Conservation (phyloP, 2,329 filamentous ascomycete species). For the Neopestalotiopsis sp. region DNA sequence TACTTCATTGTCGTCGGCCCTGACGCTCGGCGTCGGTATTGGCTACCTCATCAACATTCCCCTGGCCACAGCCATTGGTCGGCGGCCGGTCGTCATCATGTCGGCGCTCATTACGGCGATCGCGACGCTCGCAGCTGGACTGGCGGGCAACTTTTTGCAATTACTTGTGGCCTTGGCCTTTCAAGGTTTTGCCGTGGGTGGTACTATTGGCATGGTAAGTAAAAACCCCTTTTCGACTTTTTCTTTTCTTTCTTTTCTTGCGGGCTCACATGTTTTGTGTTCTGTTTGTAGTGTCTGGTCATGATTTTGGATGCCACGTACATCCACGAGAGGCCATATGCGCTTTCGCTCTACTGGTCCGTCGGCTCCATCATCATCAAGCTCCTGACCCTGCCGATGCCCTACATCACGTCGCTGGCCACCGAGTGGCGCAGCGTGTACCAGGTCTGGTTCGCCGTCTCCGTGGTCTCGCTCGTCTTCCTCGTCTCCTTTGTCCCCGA, state of each 20-base stretch:
- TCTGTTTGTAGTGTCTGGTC: conserved; percentile 33
- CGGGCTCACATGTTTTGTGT: neutral
- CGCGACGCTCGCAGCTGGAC: conserved; percentile 32
- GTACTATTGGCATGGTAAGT: conserved; percentile 36
- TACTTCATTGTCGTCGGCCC: conserved; percentile 35
- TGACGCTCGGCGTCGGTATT: conserved; percentile 32
- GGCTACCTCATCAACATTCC: conserved; percentile 38
- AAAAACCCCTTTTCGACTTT: neutral
- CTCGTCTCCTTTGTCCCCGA: conserved; percentile 39
- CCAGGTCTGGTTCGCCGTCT: conserved; percentile 33
- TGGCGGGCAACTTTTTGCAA: conserved; percentile 31
- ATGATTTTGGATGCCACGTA: conserved; percentile 44
- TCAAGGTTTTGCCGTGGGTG: conserved; percentile 37
- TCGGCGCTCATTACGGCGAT: conserved; percentile 33
- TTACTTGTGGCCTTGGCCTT: conserved; percentile 36
- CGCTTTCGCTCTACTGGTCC: conserved; percentile 40
- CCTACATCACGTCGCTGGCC: conserved; percentile 31
- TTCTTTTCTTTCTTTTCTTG: neutral
- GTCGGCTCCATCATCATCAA: conserved; percentile 31
- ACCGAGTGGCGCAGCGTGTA: conserved; percentile 40
- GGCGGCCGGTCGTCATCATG: conserved; percentile 40
- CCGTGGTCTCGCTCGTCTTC: conserved; percentile 31
- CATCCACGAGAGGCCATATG: conserved; percentile 41
- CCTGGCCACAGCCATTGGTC: conserved; percentile 40
- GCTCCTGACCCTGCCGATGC: conserved; percentile 30